These are phyloP conservation scores for Amanita pallidorosea DNA, from an alignment of 768 basidiomycete genomes.

Conservation along the genomic window DNA sequence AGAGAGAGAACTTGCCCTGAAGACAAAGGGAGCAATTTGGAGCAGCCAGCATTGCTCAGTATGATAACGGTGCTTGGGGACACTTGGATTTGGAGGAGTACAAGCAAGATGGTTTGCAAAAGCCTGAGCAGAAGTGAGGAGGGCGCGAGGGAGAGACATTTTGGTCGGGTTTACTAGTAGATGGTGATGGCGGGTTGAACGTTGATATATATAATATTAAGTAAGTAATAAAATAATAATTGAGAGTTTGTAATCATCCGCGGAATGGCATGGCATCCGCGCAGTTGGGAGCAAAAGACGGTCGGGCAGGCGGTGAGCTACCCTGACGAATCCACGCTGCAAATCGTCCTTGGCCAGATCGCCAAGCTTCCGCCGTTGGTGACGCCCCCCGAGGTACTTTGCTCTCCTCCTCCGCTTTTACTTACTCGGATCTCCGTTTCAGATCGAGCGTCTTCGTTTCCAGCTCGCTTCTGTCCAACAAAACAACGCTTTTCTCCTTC, in stretches of 20 bases:
- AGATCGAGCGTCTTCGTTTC: conserved; percentile 78
- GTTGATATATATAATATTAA: no score
- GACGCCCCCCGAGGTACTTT: conserved; percentile 77
- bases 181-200: no score
- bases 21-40: conserved; percentile 44
- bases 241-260: no score
- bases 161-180: no score
- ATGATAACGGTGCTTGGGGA: conserved; percentile 38
- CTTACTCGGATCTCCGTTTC: conserved; percentile 4
- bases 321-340: not conserved
- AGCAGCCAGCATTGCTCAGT: conserved; percentile 40
- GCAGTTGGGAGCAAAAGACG: no score
- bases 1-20: conserved; percentile 27
- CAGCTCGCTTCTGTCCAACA: conserved; percentile 74
- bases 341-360: conserved; percentile 73
- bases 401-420: conserved; percentile 1
- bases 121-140: conserved; percentile 39
- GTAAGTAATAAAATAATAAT: no score
- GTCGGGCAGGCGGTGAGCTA: not conserved
- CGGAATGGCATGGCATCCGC: no score
- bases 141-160: conserved; percentile 40
- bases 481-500: conserved; percentile 87
- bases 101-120: conserved; percentile 39
- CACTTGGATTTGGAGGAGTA: conserved; percentile 48
- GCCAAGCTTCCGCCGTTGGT: conserved; percentile 79